Evolutionary conservation across 1,139 yeast species (phyloP).

Genomic region (Hemisphaericaspora xylofermentans): DNA sequence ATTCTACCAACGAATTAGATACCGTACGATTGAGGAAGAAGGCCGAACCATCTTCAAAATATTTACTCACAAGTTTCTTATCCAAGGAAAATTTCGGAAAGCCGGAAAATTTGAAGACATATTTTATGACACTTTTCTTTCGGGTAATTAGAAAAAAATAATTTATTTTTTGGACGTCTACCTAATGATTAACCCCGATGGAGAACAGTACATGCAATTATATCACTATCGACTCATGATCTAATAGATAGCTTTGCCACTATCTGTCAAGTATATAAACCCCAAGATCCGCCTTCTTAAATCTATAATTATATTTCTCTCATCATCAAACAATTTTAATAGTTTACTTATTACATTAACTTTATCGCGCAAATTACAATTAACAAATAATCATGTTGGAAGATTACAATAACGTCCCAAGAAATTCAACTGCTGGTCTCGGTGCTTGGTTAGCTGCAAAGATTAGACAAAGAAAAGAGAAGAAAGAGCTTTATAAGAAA

Average conservation of each 20-base stretch:
- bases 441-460: constrained; percentile 4
- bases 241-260: not conserved
- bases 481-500: constrained; percentile 1
- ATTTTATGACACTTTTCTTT: too few species aligned
- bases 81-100: too few species aligned
- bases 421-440: constrained; percentile 5
- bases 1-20: too few species aligned
- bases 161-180: not conserved
- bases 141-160: not conserved
- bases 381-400: constrained; percentile 2
- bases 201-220: not conserved
- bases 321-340: constrained; percentile 1
- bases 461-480: constrained; percentile 4
- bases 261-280: not conserved
- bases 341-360: not conserved
- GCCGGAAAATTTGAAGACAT: too few species aligned
- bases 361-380: not conserved
- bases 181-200: not conserved
- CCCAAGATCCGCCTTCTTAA: not conserved
- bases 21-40: too few species aligned
- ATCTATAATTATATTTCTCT: not conserved
- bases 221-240: not conserved
- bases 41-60: too few species aligned
- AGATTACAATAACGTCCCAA: constrained; percentile 4
- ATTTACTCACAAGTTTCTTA: too few species aligned